Conservation (phyloP, 2,329 filamentous ascomycete species). For the Emergomyces orientalis region DNA sequence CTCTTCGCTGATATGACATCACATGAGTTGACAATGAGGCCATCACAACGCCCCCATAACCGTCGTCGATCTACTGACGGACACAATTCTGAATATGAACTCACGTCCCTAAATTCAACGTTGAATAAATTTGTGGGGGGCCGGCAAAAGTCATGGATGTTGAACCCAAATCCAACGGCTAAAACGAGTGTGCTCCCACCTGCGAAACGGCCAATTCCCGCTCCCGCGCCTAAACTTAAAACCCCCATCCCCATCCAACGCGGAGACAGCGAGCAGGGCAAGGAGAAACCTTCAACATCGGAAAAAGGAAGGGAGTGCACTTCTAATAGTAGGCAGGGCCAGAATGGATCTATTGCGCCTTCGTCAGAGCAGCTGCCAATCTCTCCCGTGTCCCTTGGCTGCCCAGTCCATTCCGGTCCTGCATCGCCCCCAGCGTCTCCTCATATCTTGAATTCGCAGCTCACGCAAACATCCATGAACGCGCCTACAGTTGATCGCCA, state of each 20-base stretch:
- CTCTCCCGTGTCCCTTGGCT: neutral
- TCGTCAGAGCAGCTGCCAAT: neutral
- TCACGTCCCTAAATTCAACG: conserved; percentile 29
- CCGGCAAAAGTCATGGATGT: conserved; percentile 35
- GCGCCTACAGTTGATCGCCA: conserved; percentile 13
- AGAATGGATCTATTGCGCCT: neutral
- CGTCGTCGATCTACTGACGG: neutral
- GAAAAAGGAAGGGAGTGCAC: neutral
- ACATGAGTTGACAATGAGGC: neutral
- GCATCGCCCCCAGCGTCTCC: conserved; percentile 6
- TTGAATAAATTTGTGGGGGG: conserved; percentile 33
- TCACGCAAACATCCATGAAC: neutral
- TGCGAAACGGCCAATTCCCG: conserved; percentile 17
- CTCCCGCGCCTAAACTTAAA: conserved; percentile 14
- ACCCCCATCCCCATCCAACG: neutral
- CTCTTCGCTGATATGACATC: neutral
- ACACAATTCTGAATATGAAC: conserved; percentile 6
- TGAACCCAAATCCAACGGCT: neutral
- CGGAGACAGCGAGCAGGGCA: neutral
- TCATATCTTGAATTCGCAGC: conserved; percentile 7
- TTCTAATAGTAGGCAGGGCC: neutral
- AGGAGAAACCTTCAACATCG: neutral
- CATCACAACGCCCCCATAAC: neutral
- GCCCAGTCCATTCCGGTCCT: neutral
- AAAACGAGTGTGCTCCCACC: neutral